These are phyloP conservation scores for Aristolochia californica DNA, from an alignment of 164 flowering plant genomes.

Conservation along the genomic window DNA sequence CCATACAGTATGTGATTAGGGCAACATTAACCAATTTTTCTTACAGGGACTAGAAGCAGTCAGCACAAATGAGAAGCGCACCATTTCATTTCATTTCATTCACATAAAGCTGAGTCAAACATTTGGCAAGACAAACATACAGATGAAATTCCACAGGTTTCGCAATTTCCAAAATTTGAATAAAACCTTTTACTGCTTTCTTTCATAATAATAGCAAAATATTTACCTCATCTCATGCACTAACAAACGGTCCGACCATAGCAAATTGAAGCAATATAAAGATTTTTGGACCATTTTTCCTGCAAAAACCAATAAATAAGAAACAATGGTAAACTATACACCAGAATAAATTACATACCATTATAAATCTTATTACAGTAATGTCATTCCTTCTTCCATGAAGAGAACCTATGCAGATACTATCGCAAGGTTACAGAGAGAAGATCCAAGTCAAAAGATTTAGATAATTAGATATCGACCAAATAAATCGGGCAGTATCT, in stretches of 20 bases:
- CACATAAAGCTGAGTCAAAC: background rate
- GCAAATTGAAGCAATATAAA: slow-evolving; percentile 67
- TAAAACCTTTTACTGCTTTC: slow-evolving; percentile 12
- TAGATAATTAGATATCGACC: too few species aligned
- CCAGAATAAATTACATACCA: background rate
- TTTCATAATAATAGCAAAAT: slow-evolving; percentile 4
- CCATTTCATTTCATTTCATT: background rate
- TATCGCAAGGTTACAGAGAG: background rate
- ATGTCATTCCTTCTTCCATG: too few species aligned
- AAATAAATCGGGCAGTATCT: too few species aligned
- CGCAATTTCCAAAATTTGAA: slow-evolving; percentile 7
- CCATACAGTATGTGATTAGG: too few species aligned
- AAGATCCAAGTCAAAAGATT: background rate
- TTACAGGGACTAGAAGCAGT: background rate
- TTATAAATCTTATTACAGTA: too few species aligned
- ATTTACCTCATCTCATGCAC: slow-evolving; percentile 4
- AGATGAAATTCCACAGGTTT: background rate
- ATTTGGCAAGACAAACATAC: background rate
- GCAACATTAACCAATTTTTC: too few species aligned
- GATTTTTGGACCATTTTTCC: slow-evolving; percentile 82
- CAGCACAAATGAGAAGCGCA: background rate
- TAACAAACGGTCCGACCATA: slow-evolving; percentile 66
- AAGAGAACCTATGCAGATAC: too few species aligned
- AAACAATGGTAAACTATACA: background rate
- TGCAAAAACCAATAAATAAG: slow-evolving; percentile 18